Percentiles rank a stretch among this genome's conserved stretches.
Conservation (phyloP, 2,329 filamentous ascomycete species). For the Fusarium lateritium region DNA sequence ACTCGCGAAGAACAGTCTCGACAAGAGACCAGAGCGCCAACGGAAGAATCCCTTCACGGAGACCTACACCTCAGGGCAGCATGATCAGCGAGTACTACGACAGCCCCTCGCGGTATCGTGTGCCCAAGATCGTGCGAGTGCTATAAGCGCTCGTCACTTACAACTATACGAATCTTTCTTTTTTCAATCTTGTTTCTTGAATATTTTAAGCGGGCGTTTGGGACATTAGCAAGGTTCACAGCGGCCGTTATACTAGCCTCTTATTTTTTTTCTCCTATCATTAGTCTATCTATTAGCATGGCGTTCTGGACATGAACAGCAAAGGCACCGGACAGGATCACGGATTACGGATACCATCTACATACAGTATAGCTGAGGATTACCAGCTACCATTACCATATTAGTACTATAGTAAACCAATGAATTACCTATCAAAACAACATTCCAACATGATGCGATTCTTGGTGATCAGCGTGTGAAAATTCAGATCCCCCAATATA, state of each 20-base stretch:
- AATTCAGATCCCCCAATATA: neutral
- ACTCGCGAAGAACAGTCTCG: slow-evolving; percentile 27
- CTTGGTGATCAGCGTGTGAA: slow-evolving; percentile 18
- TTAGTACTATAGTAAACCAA: slow-evolving; percentile 33
- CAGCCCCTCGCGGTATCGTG: slow-evolving; percentile 42
- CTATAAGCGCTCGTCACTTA: slow-evolving; percentile 17
- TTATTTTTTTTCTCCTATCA: slow-evolving; percentile 8
- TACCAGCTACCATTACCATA: slow-evolving; percentile 35
- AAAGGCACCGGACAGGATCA: slow-evolving; percentile 29
- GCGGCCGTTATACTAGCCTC: slow-evolving; percentile 31
- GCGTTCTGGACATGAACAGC: slow-evolving; percentile 34
- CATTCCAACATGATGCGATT: neutral
- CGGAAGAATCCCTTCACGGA: slow-evolving; percentile 21
- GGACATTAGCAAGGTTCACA: slow-evolving; percentile 15
- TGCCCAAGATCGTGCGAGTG: slow-evolving; percentile 43
- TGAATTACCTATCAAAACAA: slow-evolving; percentile 26
- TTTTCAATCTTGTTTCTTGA: slow-evolving; percentile 9
- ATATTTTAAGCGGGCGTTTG: slow-evolving; percentile 23
- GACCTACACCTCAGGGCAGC: slow-evolving; percentile 30
- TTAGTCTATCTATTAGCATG: slow-evolving; percentile 36
- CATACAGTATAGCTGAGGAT: slow-evolving; percentile 25
- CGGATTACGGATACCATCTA: slow-evolving; percentile 35
- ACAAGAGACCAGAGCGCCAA: slow-evolving; percentile 29
- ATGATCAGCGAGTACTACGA: slow-evolving; percentile 46
- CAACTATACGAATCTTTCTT: slow-evolving; percentile 17